A percentile compares a stretch with the other conserved stretches of the same genome.
These are phyloP conservation scores for Ogataea wickerhamii DNA, from an alignment of 805 yeast species.

Conservation along the genomic window DNA sequence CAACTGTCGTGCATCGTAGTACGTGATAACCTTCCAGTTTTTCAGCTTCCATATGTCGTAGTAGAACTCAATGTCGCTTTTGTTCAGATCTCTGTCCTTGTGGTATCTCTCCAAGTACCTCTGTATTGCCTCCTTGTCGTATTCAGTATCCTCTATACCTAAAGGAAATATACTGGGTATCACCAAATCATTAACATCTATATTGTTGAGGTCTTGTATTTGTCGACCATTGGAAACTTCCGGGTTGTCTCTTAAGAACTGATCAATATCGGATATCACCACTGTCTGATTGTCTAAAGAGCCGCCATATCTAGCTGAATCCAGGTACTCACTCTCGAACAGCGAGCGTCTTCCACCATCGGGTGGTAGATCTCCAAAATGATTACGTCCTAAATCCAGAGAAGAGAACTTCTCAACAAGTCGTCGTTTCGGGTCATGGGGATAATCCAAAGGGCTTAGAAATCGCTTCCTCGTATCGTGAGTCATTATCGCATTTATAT, in stretches of 20 bases:
- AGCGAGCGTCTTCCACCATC: conserved; percentile 4
- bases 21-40: conserved; percentile 23
- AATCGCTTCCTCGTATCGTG: conserved; percentile 4
- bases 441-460: conserved; percentile 5
- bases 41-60: conserved; percentile 18
- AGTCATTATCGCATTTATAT: neutral
- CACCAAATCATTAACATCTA: conserved; percentile 13
- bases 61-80: conserved; percentile 21
- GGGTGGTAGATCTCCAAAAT: neutral
- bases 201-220: conserved; percentile 9
- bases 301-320: neutral
- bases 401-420: conserved; percentile 9
- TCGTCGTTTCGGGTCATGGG: conserved; percentile 12
- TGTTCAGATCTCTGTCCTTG: conserved; percentile 6
- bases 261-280: conserved; percentile 23
- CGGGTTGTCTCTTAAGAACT: conserved; percentile 22
- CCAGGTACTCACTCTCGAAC: conserved; percentile 14
- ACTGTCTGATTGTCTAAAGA: conserved; percentile 10
- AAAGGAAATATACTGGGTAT: conserved; percentile 12
- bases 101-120: conserved; percentile 1
- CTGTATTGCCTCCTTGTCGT: conserved; percentile 5
- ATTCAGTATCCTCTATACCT: conserved; percentile 5
- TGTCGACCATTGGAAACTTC: conserved; percentile 13
- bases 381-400: conserved; percentile 1
- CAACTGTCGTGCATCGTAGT: conserved; percentile 23